These are phyloP conservation scores for Fusarium coicis DNA, from an alignment of 2,329 filamentous ascomycete species.

Conservation along the genomic window DNA sequence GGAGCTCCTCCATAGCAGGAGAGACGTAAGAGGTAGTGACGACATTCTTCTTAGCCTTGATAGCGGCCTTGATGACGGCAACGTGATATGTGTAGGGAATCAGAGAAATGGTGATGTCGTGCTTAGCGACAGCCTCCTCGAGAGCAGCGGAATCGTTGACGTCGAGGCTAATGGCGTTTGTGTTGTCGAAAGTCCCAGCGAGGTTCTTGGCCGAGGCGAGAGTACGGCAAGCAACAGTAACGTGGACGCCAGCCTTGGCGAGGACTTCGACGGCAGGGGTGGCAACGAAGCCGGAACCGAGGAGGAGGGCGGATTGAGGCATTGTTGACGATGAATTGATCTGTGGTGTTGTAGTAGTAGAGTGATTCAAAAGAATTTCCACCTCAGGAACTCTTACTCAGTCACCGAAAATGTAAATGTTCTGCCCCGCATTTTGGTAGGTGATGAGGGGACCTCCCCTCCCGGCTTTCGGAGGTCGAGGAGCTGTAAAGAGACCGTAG, in stretches of 20 bases:
- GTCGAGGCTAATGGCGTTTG: conserved; percentile 83
- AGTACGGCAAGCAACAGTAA: conserved; percentile 84
- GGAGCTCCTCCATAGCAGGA: conserved; percentile 90
- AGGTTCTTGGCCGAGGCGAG: conserved; percentile 81
- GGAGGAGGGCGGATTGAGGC: conserved; percentile 45
- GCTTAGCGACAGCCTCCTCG: conserved; percentile 81
- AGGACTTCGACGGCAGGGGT: conserved; percentile 73
- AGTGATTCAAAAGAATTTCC: conserved; percentile 19
- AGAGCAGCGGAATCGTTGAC: conserved; percentile 81
- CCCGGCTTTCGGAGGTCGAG: conserved; percentile 15
- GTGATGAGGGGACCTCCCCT: conserved; percentile 14
- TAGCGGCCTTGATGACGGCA: conserved; percentile 90
- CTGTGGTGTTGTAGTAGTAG: neutral
- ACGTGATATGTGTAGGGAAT: conserved; percentile 95
- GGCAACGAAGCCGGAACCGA: conserved; percentile 67
- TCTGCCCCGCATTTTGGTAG: conserved; percentile 14
- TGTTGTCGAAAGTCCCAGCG: conserved; percentile 75
- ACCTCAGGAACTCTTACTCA: neutral
- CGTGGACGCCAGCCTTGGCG: conserved; percentile 66
- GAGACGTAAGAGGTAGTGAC: conserved; percentile 96
- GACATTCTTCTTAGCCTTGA: conserved; percentile 93
- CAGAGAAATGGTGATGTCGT: conserved; percentile 81
- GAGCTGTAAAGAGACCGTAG: neutral
- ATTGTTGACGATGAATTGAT: conserved; percentile 19
- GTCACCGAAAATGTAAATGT: conserved; percentile 12